A percentile compares a stretch with the other conserved stretches of the same genome.
These are phyloP conservation scores for Tillandsia leiboldiana DNA, from an alignment of 176 grass and related monocot species.

Conservation along the genomic window DNA sequence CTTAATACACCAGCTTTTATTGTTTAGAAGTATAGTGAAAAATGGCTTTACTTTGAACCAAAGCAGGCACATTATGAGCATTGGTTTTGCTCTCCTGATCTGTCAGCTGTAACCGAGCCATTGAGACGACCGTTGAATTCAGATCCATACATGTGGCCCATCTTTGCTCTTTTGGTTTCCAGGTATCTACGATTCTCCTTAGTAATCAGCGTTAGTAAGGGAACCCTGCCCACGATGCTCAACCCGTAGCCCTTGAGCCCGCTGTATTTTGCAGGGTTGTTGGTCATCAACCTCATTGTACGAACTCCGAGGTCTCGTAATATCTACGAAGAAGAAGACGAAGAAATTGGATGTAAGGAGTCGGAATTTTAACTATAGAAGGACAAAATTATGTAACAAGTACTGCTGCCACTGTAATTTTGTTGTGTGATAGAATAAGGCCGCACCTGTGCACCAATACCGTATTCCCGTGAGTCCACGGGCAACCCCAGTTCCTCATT, in stretches of 20 bases:
- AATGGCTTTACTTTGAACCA: background rate
- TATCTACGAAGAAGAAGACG: constrained; percentile 36
- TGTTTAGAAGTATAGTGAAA: too few species aligned
- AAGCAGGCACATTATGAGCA: background rate
- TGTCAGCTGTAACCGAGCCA: background rate
- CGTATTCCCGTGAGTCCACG: constrained; percentile 70
- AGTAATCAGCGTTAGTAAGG: constrained; percentile 76
- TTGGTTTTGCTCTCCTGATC: background rate
- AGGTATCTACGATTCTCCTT: constrained; percentile 67
- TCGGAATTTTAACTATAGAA: background rate
- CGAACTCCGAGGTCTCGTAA: constrained; percentile 66
- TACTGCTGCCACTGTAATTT: background rate
- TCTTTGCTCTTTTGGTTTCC: constrained; percentile 80
- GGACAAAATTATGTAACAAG: background rate
- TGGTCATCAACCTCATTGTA: constrained; percentile 85
- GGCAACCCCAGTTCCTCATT: constrained; percentile 70
- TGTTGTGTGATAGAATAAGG: background rate
- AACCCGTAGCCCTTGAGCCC: constrained; percentile 83
- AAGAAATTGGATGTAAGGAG: background rate
- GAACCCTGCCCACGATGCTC: constrained; percentile 67
- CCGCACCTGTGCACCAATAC: constrained; percentile 72
- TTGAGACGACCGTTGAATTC: constrained; percentile 29
- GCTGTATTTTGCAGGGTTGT: constrained; percentile 77
- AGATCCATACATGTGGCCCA: constrained; percentile 65
- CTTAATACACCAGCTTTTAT: too few species aligned